phyloP scores from a whole-genome alignment of 192 early-diverging fungal species.

The Geosiphon pyriformis region DNA sequence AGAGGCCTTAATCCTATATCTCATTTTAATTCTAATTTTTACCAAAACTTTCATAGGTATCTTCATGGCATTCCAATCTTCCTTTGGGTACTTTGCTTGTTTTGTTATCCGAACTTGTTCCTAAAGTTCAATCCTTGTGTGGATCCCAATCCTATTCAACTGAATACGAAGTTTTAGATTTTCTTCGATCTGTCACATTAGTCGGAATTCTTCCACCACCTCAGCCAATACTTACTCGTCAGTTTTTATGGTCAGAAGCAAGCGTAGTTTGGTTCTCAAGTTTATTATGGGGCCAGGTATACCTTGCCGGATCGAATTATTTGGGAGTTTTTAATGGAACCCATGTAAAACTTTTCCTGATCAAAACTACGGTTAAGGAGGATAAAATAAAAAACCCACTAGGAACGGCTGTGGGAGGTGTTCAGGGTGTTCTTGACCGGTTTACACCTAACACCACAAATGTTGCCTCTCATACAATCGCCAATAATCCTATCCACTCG shows the following conservation, averaged over 20 bases:
- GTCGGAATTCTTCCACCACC: constrained; percentile 44
- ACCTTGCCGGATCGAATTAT: constrained; percentile 46
- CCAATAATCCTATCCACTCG: background rate
- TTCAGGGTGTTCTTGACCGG: background rate
- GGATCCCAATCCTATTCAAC: constrained; percentile 53
- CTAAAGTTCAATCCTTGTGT: constrained; percentile 61
- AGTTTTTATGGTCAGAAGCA: constrained; percentile 56
- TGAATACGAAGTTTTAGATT: constrained; percentile 57
- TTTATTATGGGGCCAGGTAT: constrained; percentile 67
- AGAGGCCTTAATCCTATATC: no score
- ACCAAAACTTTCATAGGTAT: constrained; percentile 33
- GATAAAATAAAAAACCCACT: background rate
- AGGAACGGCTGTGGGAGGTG: background rate
- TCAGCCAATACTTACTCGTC: constrained; percentile 51
- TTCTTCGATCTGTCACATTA: constrained; percentile 31
- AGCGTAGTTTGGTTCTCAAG: constrained; percentile 66
- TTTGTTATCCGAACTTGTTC: constrained; percentile 60
- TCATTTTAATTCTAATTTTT: constrained; percentile 28
- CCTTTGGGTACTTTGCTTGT: constrained; percentile 64
- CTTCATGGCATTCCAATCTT: constrained; percentile 62
- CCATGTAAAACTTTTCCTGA: background rate
- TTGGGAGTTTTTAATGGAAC: constrained; percentile 27
- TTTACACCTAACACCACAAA: background rate
- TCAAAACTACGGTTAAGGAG: background rate
- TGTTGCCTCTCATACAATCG: background rate